phyloP scores from a whole-genome alignment of 1,284 basidiomycete species.

The Laetiporus sulphureus region DNA sequence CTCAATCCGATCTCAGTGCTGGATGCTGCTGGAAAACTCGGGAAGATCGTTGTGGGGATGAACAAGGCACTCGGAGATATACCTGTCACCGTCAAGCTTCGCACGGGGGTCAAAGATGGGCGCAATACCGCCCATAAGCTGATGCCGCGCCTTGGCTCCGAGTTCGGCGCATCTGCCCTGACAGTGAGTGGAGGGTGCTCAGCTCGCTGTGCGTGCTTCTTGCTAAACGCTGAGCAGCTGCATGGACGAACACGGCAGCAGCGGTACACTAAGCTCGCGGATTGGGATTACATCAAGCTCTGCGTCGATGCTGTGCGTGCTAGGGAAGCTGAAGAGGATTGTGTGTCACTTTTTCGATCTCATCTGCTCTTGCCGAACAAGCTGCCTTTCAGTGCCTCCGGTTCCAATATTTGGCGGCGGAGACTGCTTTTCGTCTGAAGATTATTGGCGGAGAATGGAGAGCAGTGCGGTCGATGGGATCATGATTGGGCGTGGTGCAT shows the following conservation, averaged over 20 bases:
- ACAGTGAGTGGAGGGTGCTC: slow-evolving; percentile 46
- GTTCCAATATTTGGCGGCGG: slow-evolving; percentile 96
- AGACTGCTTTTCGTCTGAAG: slow-evolving; percentile 86
- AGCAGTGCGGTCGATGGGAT: slow-evolving; percentile 84
- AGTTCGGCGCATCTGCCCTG: slow-evolving; percentile 77
- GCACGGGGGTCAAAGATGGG: slow-evolving; percentile 87
- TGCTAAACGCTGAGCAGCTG: slow-evolving; percentile 42
- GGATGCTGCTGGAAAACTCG: slow-evolving; percentile 76
- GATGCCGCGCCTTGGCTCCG: slow-evolving; percentile 76
- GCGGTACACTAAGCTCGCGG: slow-evolving; percentile 80
- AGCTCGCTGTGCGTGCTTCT: not conserved
- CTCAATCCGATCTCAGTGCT: slow-evolving; percentile 56
- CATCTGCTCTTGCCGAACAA: slow-evolving; percentile 1
- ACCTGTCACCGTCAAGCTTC: slow-evolving; percentile 92
- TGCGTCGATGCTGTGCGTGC: slow-evolving; percentile 86
- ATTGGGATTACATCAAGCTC: slow-evolving; percentile 87
- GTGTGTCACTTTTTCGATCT: slow-evolving; percentile 35
- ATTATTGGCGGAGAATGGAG: slow-evolving; percentile 78
- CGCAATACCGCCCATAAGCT: slow-evolving; percentile 87
- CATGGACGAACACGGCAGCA: slow-evolving; percentile 93
- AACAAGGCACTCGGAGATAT: slow-evolving; percentile 86
- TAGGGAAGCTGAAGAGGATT: slow-evolving; percentile 65
- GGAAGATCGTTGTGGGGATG: slow-evolving; percentile 90
- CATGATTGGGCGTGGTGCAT: slow-evolving; percentile 91
- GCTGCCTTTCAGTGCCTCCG: slow-evolving; percentile 50